Conservation (phyloP, 176 grass and related monocot genomes). For the Melocanna baccifera region DNA sequence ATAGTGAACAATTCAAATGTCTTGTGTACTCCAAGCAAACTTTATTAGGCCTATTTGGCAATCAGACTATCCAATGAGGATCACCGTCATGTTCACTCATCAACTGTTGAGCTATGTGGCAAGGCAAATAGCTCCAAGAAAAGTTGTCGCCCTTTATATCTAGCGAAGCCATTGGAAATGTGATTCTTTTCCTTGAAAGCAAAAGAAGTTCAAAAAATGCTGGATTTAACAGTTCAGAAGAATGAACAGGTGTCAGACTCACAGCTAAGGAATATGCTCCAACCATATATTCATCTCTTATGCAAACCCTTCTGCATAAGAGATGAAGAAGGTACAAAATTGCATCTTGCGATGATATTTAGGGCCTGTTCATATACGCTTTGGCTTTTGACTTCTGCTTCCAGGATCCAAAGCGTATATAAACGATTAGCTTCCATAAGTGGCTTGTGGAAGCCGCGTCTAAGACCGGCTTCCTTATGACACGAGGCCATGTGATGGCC, state of each 20-base stretch:
- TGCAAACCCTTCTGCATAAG: slow-evolving; percentile 9
- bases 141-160: slow-evolving; percentile 25
- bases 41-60: neutral
- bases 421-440: too few species aligned
- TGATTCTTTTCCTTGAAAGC: slow-evolving; percentile 31
- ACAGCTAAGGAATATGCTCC: slow-evolving; percentile 36
- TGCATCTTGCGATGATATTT: slow-evolving; percentile 16
- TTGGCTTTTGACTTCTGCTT: too few species aligned
- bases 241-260: slow-evolving; percentile 37
- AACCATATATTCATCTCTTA: slow-evolving; percentile 21
- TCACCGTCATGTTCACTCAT: neutral
- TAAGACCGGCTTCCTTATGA: too few species aligned
- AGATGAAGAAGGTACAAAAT: slow-evolving; percentile 8
- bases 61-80: neutral
- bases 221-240: slow-evolving; percentile 12
- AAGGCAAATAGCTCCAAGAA: slow-evolving; percentile 20
- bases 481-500: too few species aligned
- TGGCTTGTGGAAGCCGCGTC: too few species aligned
- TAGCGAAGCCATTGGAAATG: neutral
- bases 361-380: too few species aligned
- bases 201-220: slow-evolving; percentile 40
- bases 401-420: too few species aligned
- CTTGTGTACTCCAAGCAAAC: neutral
- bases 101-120: slow-evolving; percentile 1
- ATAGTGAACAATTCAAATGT: neutral